Evolutionary conservation across 306 rosid species (phyloP).

Genomic region (Rosa rugosa): DNA sequence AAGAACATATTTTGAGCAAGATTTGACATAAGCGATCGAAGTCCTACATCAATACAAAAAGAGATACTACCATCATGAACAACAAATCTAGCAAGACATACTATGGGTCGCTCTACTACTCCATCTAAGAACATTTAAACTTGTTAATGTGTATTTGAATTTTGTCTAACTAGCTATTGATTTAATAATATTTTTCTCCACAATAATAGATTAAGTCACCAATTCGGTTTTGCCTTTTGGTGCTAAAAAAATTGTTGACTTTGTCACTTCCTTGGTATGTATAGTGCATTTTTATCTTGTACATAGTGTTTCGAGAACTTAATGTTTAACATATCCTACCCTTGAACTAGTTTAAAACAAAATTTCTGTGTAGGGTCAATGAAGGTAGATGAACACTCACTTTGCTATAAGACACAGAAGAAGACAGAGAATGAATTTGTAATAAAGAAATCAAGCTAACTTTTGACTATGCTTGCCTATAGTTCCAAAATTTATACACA

Average conservation of each 20-base stretch:
- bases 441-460: not conserved
- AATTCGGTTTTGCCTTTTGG: not conserved
- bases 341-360: not conserved
- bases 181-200: not conserved
- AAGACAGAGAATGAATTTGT: not conserved
- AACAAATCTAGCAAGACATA: not conserved
- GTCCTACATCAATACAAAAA: not conserved
- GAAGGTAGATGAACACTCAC: not conserved
- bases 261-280: not conserved
- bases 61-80: not conserved
- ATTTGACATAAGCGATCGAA: not conserved
- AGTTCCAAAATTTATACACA: constrained; percentile 2
- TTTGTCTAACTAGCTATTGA: not conserved
- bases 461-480: not conserved
- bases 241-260: not conserved
- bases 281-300: not conserved
- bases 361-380: not conserved
- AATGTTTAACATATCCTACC: not conserved
- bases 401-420: not conserved
- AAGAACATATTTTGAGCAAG: not conserved
- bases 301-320: not conserved
- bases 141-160: too few relatives aligned
- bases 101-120: not conserved
- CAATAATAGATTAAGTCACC: not conserved
- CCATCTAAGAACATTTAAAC: not conserved